Base-by-base conservation (phyloP, 1,284 basidiomycete species). In the Ceratobasidium sp. region DNA sequence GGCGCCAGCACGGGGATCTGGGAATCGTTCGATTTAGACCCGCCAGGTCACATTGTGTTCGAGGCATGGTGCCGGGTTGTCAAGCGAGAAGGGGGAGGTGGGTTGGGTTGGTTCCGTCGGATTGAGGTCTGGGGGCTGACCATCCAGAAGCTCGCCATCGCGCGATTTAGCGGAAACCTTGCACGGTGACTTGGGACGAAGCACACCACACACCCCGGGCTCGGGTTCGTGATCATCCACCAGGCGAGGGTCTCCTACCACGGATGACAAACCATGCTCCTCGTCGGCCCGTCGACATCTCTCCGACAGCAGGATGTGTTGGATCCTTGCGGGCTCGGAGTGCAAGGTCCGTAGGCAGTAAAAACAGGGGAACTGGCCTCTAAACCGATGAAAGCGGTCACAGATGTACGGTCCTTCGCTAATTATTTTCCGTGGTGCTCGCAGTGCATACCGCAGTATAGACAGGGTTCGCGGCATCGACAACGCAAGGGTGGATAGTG, bases 1-100 rank as follows among this genome's bases (percentile, higher is more conserved):
- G 20, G 67, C 35, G 50, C 67, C 67, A 12, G 67, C 67, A 7
- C 23, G 30, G 3, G 50, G 67, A 54, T 69, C 35, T 3, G 50
- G 33, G 33, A 54, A 69, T 48, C 1, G 67, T 52, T 69, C 50
- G 27, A 69, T 23, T 30, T 33, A 74, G 8, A 67, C 44, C 44
- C 18, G 18, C 20, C 65, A n/a, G 7, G 3, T 16, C 3, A 6
- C 48, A 50, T 67, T 27, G 44, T 67, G 50, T 27, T 20, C 18
- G 8, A 60, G 59, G 33, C 7, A 8, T 38, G 38, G 38, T 3
- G 38, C 3, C 38, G 3, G 38, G 38, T 38, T 8, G 38, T 8
- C 38, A 38, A 38, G 38, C 8, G 38, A 38, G 38, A 38, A 38
- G 38, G 38, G 38, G 8, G 38, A 38, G 38, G 38, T 38, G 3